Evolutionary conservation across 2,329 filamentous ascomycete species (phyloP).

Genomic region (Elsinoe ampelina): DNA sequence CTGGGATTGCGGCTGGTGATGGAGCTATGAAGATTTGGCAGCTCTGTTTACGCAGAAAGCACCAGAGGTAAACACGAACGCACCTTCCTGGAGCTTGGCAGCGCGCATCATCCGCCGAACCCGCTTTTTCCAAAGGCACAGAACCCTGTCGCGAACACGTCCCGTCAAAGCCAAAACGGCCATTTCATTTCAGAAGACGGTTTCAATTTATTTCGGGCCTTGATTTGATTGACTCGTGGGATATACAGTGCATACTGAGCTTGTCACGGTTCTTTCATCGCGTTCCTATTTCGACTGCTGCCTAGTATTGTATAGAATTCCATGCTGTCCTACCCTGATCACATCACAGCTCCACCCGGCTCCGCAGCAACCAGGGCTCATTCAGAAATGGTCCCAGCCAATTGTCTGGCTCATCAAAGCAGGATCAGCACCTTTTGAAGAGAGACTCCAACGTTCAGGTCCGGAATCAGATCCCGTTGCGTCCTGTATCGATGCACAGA

Average conservation of each 20-base stretch:
- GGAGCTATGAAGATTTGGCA: constrained; percentile 4
- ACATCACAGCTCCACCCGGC: not conserved
- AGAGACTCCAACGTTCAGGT: constrained; percentile 10
- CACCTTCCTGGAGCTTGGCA: constrained; percentile 10
- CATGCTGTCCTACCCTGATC: not conserved
- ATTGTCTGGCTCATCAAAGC: not conserved
- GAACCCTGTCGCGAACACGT: constrained; percentile 5
- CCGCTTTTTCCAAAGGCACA: not conserved
- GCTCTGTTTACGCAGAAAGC: constrained; percentile 5
- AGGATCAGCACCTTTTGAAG: not conserved
- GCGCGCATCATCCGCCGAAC: constrained; percentile 4
- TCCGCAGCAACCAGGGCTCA: constrained; percentile 7
- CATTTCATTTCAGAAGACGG: constrained; percentile 7
- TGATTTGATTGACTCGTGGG: not conserved
- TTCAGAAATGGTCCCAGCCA: not conserved
- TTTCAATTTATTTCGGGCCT: constrained; percentile 8
- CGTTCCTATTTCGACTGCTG: not conserved
- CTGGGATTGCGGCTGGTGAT: constrained; percentile 1
- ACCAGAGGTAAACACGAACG: constrained; percentile 11
- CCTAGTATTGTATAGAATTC: not conserved
- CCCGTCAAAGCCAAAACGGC: not conserved
- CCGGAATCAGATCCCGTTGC: constrained; percentile 8
- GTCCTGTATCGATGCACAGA: constrained; percentile 11
- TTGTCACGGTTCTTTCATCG: not conserved
- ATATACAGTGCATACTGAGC: no score